A percentile compares a stretch with the other conserved stretches of the same genome.
phyloP scores from a whole-genome alignment of 805 yeast genomes.

The Teunomyces atbi region DNA sequence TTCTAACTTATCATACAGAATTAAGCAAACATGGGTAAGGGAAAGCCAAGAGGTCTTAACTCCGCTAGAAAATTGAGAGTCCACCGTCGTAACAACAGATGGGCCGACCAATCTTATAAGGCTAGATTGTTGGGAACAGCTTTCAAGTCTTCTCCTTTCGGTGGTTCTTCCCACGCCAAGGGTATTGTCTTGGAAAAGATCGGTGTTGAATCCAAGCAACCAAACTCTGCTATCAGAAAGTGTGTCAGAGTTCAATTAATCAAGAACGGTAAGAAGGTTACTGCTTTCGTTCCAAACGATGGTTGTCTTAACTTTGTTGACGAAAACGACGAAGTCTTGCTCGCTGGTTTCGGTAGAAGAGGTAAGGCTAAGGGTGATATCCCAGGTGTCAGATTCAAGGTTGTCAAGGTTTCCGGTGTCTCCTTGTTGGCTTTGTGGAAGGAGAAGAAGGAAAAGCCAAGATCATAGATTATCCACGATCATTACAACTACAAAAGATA shows the following conservation, averaged over 20 bases:
- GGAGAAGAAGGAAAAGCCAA: constrained; percentile 99
- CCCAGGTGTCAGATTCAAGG: constrained; percentile 99
- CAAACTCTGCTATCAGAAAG: constrained; percentile 99
- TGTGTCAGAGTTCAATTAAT: constrained; percentile 99
- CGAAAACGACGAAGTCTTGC: constrained; percentile 98
- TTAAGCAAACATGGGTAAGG: constrained; percentile 85
- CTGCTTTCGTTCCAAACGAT: constrained; percentile 99
- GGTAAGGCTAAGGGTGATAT: constrained; percentile 99
- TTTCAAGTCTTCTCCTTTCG: constrained; percentile 99
- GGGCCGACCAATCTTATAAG: constrained; percentile 99
- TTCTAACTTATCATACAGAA: constrained; percentile 10
- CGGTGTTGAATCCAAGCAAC: constrained; percentile 99
- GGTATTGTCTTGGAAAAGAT: constrained; percentile 99
- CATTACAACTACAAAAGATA: constrained; percentile 4
- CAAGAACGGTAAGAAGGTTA: constrained; percentile 99
- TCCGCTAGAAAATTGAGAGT: constrained; percentile 99
- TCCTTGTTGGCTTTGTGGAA: constrained; percentile 99
- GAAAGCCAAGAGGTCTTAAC: constrained; percentile 99
- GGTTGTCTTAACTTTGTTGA: constrained; percentile 99
- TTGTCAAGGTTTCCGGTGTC: constrained; percentile 99
- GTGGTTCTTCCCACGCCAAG: constrained; percentile 99
- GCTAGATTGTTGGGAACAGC: constrained; percentile 99
- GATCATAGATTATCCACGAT: constrained; percentile 64
- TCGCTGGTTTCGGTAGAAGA: constrained; percentile 99
- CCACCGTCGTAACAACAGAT: constrained; percentile 99